Percentiles rank a stretch among this genome's conserved stretches.
phyloP scores from a whole-genome alignment of 2,329 filamentous ascomycete genomes.

The Tolypocladium guangdongense region DNA sequence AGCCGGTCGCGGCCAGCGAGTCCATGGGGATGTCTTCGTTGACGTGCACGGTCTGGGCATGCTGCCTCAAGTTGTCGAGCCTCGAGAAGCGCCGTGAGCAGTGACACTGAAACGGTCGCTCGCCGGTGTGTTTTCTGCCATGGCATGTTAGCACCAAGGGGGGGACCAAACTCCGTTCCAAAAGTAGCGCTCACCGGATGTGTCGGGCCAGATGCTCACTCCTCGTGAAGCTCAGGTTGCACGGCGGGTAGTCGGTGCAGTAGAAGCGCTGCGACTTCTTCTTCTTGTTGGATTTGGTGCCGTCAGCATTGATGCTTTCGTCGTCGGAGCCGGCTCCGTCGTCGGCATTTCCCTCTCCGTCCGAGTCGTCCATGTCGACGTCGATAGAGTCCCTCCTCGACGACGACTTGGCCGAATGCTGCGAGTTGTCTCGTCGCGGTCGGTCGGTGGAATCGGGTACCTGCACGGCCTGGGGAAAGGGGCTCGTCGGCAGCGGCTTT shows the following conservation, averaged over 20 bases:
- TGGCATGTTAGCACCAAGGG: slow-evolving; percentile 3
- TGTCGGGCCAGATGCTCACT: slow-evolving; percentile 93
- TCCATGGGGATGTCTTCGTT: slow-evolving; percentile 95
- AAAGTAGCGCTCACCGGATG: slow-evolving; percentile 53
- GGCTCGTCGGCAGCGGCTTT: slow-evolving; percentile 40
- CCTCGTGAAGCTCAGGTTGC: slow-evolving; percentile 86
- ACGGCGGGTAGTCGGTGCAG: slow-evolving; percentile 90
- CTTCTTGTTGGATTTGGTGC: slow-evolving; percentile 72
- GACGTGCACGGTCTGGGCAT: slow-evolving; percentile 94
- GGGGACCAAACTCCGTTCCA: background rate
- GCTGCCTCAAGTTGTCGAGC: slow-evolving; percentile 88
- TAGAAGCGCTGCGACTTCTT: slow-evolving; percentile 96
- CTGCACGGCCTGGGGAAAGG: slow-evolving; percentile 39
- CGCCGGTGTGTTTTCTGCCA: slow-evolving; percentile 84
- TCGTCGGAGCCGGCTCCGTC: slow-evolving; percentile 51
- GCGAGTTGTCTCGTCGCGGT: slow-evolving; percentile 38
- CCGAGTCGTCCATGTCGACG: slow-evolving; percentile 66
- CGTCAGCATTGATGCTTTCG: slow-evolving; percentile 51
- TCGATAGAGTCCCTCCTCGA: slow-evolving; percentile 49
- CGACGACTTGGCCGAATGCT: slow-evolving; percentile 47
- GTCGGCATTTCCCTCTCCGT: slow-evolving; percentile 45
- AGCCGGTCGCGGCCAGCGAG: slow-evolving; percentile 85
- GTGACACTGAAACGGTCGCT: slow-evolving; percentile 93
- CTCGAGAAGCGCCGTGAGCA: slow-evolving; percentile 88
- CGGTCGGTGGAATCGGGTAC: slow-evolving; percentile 33